Evolutionary conservation across 2,329 filamentous ascomycete genomes (phyloP).

Genomic region (Botrytis fragariae): DNA sequence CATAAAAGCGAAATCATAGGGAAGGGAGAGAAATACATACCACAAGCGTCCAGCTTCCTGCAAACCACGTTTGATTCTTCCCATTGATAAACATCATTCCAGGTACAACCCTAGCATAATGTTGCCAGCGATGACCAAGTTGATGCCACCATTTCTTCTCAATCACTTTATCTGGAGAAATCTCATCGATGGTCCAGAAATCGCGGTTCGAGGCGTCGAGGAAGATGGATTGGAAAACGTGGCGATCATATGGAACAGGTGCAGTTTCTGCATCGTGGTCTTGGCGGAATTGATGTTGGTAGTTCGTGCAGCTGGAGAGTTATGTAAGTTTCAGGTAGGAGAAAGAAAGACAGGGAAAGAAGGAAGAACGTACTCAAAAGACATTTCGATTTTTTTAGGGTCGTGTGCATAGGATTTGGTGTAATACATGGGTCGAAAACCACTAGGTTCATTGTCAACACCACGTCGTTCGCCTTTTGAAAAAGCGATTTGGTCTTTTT

Average conservation of each 20-base stretch:
- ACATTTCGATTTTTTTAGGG: slow-evolving; percentile 62
- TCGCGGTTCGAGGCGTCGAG: slow-evolving; percentile 56
- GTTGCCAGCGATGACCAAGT: slow-evolving; percentile 58
- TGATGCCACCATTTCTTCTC: slow-evolving; percentile 65
- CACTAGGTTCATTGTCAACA: slow-evolving; percentile 51
- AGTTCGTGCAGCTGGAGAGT: slow-evolving; percentile 57
- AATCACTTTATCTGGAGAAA: slow-evolving; percentile 59
- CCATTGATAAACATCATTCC: slow-evolving; percentile 72
- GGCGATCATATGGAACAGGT: background rate
- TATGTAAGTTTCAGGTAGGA: background rate
- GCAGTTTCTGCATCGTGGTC: slow-evolving; percentile 22
- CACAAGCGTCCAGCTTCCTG: slow-evolving; percentile 36
- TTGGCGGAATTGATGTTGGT: slow-evolving; percentile 66
- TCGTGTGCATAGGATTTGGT: slow-evolving; percentile 59
- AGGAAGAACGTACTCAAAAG: slow-evolving; percentile 51
- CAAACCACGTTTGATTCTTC: slow-evolving; percentile 51
- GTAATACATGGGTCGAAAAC: slow-evolving; percentile 64
- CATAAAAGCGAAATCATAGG: too few species aligned
- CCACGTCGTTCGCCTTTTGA: slow-evolving; percentile 47
- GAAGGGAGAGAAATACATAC: slow-evolving; percentile 19
- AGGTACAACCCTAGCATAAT: slow-evolving; percentile 64
- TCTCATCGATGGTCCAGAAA: slow-evolving; percentile 59
- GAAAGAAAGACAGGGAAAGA: too few species aligned
- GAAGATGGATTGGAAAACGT: slow-evolving; percentile 55
- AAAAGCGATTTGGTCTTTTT: slow-evolving; percentile 43